A percentile compares a stretch with the other conserved stretches of the same genome.
phyloP scores from a whole-genome alignment of 305 asterid genomes.

The Rubia balearica region DNA sequence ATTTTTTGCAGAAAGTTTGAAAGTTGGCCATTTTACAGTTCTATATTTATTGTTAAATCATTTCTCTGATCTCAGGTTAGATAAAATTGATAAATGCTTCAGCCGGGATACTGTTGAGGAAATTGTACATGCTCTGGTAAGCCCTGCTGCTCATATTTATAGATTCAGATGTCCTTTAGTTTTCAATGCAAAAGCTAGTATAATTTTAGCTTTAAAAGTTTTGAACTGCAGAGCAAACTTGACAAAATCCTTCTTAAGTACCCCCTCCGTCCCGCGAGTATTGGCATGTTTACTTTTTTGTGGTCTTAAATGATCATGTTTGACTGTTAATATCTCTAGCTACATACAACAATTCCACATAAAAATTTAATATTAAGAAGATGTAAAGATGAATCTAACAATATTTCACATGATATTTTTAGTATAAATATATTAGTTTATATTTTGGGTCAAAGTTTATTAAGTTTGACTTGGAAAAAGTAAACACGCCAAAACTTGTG shows the following conservation, averaged over 20 bases:
- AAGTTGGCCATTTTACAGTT: background rate
- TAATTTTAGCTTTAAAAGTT: background rate
- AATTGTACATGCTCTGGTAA: conserved; percentile 79
- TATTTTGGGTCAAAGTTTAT: too few relatives aligned
- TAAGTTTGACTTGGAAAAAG: too few relatives aligned
- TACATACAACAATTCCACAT: too few relatives aligned
- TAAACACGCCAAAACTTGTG: too few relatives aligned
- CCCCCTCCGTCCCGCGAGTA: background rate
- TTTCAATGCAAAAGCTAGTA: background rate
- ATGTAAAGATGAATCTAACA: too few relatives aligned
- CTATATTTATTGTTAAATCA: background rate
- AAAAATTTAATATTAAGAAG: too few relatives aligned
- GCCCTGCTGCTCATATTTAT: conserved; percentile 16
- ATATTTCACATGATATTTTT: too few relatives aligned
- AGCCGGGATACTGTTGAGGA: conserved; percentile 81
- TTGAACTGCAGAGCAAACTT: background rate
- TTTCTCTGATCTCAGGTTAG: conserved; percentile 43
- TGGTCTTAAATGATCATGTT: too few relatives aligned
- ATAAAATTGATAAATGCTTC: conserved; percentile 64
- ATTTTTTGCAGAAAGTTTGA: background rate
- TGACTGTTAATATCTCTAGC: too few relatives aligned
- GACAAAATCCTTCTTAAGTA: background rate
- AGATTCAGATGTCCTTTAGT: background rate
- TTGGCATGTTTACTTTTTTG: too few relatives aligned
- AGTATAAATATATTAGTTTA: too few relatives aligned